These are phyloP conservation scores for Stylonectria norvegica DNA, from an alignment of 2,329 filamentous ascomycete genomes.

Conservation along the genomic window DNA sequence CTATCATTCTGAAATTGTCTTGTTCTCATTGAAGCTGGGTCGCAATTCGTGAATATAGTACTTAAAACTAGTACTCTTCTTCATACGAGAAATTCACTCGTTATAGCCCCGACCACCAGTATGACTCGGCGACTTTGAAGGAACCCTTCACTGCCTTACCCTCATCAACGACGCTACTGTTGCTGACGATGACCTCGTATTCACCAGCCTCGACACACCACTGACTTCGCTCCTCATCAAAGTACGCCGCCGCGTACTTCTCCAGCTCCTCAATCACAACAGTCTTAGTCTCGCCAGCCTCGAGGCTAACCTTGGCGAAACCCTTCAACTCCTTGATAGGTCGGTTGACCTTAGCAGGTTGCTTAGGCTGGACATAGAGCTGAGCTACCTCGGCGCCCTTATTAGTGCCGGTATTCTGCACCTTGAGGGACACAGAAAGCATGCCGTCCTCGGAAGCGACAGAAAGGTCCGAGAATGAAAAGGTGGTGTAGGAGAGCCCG, in stretches of 20 bases:
- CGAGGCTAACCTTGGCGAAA: conserved; percentile 61
- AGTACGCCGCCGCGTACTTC: conserved; percentile 67
- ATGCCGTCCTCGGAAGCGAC: conserved; percentile 47
- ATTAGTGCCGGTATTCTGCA: conserved; percentile 59
- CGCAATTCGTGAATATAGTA: no score
- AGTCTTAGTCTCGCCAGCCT: conserved; percentile 55
- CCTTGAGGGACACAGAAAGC: conserved; percentile 45
- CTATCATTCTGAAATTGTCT: no score
- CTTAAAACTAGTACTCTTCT: no score
- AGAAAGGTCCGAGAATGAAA: conserved; percentile 51
- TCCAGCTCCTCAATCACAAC: conserved; percentile 56
- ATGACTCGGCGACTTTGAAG: conserved; percentile 58
- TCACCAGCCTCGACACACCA: conserved; percentile 65
- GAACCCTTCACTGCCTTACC: conserved; percentile 45
- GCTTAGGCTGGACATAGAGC: conserved; percentile 53
- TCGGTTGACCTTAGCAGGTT: conserved; percentile 50
- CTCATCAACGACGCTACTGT: conserved; percentile 51
- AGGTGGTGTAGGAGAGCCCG: conserved; percentile 74
- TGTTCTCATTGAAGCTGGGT: no score
- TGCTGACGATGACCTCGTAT: conserved; percentile 60
- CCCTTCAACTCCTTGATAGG: conserved; percentile 63
- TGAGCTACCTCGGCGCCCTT: conserved; percentile 56
- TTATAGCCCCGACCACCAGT: conserved; percentile 65
- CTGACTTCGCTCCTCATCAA: conserved; percentile 62
- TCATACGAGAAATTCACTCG: no score